Evolutionary conservation across 352 stramenopile genomes (phyloP).

Genomic region (Globisporangium paddicum): DNA sequence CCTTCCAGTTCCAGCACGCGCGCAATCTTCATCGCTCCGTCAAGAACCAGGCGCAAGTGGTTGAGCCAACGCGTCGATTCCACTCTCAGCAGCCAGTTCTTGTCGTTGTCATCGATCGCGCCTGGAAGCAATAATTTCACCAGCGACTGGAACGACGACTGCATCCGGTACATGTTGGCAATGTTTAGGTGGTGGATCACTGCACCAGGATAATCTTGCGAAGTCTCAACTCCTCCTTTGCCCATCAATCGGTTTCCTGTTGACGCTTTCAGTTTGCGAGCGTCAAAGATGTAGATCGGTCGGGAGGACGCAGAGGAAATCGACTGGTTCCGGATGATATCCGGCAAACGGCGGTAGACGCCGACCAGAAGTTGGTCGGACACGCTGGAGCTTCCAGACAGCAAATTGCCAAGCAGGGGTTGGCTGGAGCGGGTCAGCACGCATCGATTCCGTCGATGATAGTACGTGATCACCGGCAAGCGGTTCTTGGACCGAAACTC

Average conservation of each 20-base stretch:
- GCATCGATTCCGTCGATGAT: constrained; percentile 68
- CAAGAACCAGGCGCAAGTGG: constrained; percentile 77
- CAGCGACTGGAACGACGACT: constrained; percentile 65
- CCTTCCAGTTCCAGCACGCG: constrained; percentile 81
- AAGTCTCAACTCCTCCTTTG: constrained; percentile 87
- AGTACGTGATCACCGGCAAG: constrained; percentile 84
- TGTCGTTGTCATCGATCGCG: constrained; percentile 59
- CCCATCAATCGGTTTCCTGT: constrained; percentile 89
- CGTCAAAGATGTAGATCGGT: constrained; percentile 89
- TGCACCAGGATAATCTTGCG: constrained; percentile 75
- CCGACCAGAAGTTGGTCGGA: constrained; percentile 74
- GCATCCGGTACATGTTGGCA: constrained; percentile 93
- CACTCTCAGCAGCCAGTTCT: constrained; percentile 61
- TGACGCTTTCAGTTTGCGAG: constrained; percentile 85
- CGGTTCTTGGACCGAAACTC: constrained; percentile 85
- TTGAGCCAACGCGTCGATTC: constrained; percentile 83
- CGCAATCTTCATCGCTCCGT: constrained; percentile 82
- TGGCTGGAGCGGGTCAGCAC: constrained; percentile 82
- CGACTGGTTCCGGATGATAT: constrained; percentile 78
- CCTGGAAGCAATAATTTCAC: constrained; percentile 69
- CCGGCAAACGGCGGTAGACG: constrained; percentile 69
- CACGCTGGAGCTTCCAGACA: constrained; percentile 64
- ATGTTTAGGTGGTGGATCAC: constrained; percentile 87
- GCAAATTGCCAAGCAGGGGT: constrained; percentile 66
- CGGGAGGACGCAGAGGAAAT: constrained; percentile 53